Conservation (phyloP, 306 rosid genomes). For the Nissolia schottii region DNA sequence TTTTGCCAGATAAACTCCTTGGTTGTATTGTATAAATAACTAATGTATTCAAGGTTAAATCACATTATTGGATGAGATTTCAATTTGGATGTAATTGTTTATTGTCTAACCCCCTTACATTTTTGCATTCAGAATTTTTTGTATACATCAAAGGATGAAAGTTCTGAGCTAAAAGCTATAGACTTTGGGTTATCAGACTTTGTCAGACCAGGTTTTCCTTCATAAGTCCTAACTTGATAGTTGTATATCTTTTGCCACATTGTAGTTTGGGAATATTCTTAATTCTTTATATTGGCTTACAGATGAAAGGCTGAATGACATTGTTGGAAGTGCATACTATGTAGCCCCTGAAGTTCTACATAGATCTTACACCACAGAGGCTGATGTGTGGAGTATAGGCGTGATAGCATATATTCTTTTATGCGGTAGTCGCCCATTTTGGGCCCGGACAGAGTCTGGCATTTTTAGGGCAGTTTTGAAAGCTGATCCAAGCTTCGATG, state of each 20-base stretch:
- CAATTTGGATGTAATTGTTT: conserved; percentile 1
- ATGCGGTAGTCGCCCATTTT: conserved; percentile 99
- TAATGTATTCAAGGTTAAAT: conserved; percentile 3
- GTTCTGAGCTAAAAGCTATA: conserved; percentile 82
- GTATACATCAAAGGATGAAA: conserved; percentile 81
- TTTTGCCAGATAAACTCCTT: background rate
- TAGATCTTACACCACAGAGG: conserved; percentile 88
- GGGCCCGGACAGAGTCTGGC: conserved; percentile 98
- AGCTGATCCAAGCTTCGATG: conserved; percentile 94
- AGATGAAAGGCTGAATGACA: conserved; percentile 98
- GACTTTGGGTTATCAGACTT: conserved; percentile 98
- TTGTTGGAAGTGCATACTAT: conserved; percentile 98
- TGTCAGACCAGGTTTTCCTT: conserved; percentile 81
- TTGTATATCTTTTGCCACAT: background rate
- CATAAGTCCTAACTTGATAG: conserved; percentile 19
- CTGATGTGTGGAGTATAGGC: conserved; percentile 98
- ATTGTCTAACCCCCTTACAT: conserved; percentile 20
- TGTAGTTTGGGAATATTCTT: conserved; percentile 17
- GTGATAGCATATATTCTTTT: conserved; percentile 95
- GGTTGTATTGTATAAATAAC: background rate
- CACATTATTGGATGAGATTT: conserved; percentile 22
- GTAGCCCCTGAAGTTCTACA: conserved; percentile 99
- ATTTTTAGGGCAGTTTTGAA: conserved; percentile 91
- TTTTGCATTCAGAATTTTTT: conserved; percentile 69
- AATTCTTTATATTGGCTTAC: conserved; percentile 26